Conservation (phyloP, 208 protist genomes). For the Acanthamoeba lenticulata region DNA sequence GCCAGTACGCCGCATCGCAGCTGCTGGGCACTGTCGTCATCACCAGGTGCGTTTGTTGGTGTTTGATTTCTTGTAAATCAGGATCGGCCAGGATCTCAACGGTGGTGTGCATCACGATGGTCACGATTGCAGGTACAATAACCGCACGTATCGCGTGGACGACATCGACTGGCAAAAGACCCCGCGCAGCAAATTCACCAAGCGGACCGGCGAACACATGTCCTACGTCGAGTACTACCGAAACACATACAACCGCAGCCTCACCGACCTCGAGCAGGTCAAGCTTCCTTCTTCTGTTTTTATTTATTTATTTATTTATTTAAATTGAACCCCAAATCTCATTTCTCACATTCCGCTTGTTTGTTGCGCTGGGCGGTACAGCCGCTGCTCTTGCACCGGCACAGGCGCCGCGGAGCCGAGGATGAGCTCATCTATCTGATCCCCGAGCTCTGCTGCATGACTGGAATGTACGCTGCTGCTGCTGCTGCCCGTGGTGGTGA, state of each 20-base stretch:
- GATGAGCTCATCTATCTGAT: constrained; percentile 74
- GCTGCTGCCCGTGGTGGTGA: not conserved
- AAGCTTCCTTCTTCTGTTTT: not conserved
- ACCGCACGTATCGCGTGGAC: constrained; percentile 71
- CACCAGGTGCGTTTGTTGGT: constrained; percentile 59
- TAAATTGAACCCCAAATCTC: no score
- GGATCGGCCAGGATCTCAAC: no score
- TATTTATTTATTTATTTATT: not conserved
- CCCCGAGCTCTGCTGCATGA: constrained; percentile 73
- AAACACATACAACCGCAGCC: not conserved
- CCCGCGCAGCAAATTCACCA: not conserved
- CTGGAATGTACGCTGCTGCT: constrained; percentile 59
- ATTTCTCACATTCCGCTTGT: not conserved
- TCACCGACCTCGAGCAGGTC: constrained; percentile 60
- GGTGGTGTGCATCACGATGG: not conserved
- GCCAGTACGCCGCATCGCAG: not conserved
- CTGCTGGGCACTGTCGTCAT: constrained; percentile 64
- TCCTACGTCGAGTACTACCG: constrained; percentile 68
- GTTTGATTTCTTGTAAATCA: not conserved
- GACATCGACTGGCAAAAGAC: constrained; percentile 36
- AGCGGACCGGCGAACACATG: not conserved
- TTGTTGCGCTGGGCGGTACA: not conserved
- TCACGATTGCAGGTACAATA: constrained; percentile 77
- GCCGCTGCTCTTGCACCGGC: not conserved
- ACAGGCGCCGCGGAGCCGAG: not conserved